phyloP scores from a whole-genome alignment of 2,329 filamentous ascomycete genomes.

The Teratosphaeria nubilosa region DNA sequence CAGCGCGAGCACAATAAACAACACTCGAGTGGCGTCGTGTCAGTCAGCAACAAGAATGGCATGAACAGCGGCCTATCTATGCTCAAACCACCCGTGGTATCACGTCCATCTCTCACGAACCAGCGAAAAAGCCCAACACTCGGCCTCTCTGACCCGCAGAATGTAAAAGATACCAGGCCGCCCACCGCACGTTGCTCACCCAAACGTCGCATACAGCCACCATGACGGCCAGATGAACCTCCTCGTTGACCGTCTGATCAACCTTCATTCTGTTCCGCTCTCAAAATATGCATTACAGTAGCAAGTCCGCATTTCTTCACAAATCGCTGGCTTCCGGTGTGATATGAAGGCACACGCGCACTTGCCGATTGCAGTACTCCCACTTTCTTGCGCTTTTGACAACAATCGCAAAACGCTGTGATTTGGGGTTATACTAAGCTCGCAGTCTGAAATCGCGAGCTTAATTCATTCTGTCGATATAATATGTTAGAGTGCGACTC shows the following conservation, averaged over 20 bases:
- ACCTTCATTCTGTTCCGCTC: not conserved
- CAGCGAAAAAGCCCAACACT: not conserved
- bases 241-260: not conserved
- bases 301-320: not conserved
- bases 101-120: not conserved
- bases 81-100: not conserved
- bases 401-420: not conserved
- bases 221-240: not conserved
- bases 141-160: not conserved
- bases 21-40: not conserved
- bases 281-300: not conserved
- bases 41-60: not conserved
- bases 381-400: not conserved
- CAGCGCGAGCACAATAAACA: not conserved
- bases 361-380: not conserved
- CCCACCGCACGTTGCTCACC: not conserved
- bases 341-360: not conserved
- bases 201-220: not conserved
- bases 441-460: not conserved
- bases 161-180: not conserved
- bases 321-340: not conserved
- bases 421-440: not conserved
- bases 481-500: not conserved
- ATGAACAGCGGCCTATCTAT: not conserved
- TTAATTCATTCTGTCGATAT: not conserved